phyloP scores from a whole-genome alignment of 805 yeast species.

The Yarrowia hollandica region DNA sequence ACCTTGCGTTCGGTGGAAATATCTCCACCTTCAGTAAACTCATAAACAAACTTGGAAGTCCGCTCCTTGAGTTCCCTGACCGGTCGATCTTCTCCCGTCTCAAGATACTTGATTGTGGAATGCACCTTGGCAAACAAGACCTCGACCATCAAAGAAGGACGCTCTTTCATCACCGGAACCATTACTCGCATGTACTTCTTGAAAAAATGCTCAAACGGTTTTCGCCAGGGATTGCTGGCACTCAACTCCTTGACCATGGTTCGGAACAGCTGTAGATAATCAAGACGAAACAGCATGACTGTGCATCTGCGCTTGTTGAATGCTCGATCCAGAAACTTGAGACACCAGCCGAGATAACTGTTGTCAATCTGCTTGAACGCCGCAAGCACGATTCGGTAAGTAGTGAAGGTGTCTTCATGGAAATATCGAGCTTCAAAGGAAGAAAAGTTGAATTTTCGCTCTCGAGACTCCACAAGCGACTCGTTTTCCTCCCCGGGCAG shows the following conservation, averaged over 20 bases:
- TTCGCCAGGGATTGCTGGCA: constrained; percentile 47
- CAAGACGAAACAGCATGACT: constrained; percentile 60
- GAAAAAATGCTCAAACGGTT: constrained; percentile 64
- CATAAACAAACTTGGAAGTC: constrained; percentile 38
- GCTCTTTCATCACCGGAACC: constrained; percentile 48
- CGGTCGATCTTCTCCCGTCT: constrained; percentile 57
- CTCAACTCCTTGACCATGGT: constrained; percentile 54
- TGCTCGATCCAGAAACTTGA: constrained; percentile 14
- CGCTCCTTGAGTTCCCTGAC: constrained; percentile 33
- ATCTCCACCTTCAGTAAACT: constrained; percentile 32
- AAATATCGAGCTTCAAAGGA: constrained; percentile 50
- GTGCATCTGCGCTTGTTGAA: constrained; percentile 52
- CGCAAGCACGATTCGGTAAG: constrained; percentile 32
- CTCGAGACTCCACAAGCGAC: constrained; percentile 42
- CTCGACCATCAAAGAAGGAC: constrained; percentile 61
- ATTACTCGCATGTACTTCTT: constrained; percentile 63
- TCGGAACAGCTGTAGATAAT: constrained; percentile 63
- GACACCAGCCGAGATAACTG: constrained; percentile 15
- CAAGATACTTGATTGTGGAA: constrained; percentile 52
- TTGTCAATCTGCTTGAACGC: neutral
- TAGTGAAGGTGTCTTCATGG: constrained; percentile 58
- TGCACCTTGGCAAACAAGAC: constrained; percentile 62
- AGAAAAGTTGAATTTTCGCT: constrained; percentile 51
- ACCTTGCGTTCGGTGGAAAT: constrained; percentile 50
- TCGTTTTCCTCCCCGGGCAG: constrained; percentile 38